Conservation (phyloP, 2,329 filamentous ascomycete genomes). For the Chaetothyriales sp. region DNA sequence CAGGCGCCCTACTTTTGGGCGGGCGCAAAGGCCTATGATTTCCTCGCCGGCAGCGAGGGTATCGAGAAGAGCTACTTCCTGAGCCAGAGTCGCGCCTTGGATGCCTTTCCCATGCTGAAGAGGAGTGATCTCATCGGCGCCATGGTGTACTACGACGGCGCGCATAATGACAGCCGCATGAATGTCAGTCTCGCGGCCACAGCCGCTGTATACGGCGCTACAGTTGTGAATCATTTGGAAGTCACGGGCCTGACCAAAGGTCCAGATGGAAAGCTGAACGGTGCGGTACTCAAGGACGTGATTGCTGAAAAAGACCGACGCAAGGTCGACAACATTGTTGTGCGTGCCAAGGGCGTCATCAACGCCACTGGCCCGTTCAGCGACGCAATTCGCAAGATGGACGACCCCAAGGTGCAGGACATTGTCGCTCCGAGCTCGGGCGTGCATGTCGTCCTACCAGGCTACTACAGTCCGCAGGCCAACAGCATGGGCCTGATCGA, state of each 20-base stretch:
- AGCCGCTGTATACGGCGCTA: conserved; percentile 72
- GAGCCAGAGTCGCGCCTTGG: conserved; percentile 71
- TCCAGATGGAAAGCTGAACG: conserved; percentile 55
- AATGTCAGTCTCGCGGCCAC: conserved; percentile 82
- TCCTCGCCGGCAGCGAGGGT: conserved; percentile 71
- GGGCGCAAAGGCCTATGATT: conserved; percentile 68
- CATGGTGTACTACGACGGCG: conserved; percentile 81
- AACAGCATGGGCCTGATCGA: conserved; percentile 75
- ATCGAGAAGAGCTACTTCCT: conserved; percentile 84
- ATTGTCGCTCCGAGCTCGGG: conserved; percentile 78
- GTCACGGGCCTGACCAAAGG: conserved; percentile 67
- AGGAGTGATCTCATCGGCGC: conserved; percentile 65
- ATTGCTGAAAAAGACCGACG: conserved; percentile 50
- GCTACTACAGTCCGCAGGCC: conserved; percentile 63
- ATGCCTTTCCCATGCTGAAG: conserved; percentile 81
- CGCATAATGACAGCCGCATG: conserved; percentile 86
- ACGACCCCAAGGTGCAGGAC: conserved; percentile 56
- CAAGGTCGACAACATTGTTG: conserved; percentile 46
- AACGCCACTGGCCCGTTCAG: conserved; percentile 84
- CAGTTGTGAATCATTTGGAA: conserved; percentile 70
- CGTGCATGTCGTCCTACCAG: conserved; percentile 74
- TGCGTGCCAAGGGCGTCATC: conserved; percentile 68
- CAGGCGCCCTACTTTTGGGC: conserved; percentile 62
- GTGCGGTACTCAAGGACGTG: conserved; percentile 59
- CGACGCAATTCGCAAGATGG: conserved; percentile 73